Conservation (phyloP, 495 filamentous ascomycete species). For the Annulohypoxylon stygium region DNA sequence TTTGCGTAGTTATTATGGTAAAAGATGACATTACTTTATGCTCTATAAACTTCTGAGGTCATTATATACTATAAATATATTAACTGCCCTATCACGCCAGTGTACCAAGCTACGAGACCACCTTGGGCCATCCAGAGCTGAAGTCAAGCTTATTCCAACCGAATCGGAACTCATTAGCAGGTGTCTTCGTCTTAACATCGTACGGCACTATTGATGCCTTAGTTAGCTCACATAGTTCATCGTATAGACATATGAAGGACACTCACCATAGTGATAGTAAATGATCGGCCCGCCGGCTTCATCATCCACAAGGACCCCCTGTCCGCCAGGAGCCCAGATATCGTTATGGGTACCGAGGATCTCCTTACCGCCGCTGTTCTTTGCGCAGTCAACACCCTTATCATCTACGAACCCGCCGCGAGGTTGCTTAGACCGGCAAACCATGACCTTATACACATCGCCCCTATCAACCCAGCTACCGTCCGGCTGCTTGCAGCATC, state of each 20-base stretch:
- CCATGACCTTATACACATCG: constrained; percentile 73
- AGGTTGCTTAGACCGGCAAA: constrained; percentile 66
- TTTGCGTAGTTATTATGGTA: neutral
- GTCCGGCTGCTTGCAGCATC: constrained; percentile 67
- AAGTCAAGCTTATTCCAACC: constrained; percentile 75
- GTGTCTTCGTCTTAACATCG: constrained; percentile 65
- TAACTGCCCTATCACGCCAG: too few species aligned
- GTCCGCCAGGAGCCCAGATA: constrained; percentile 77
- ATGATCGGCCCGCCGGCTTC: constrained; percentile 57
- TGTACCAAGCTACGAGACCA: constrained; percentile 15
- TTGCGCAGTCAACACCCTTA: constrained; percentile 64
- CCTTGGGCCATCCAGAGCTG: constrained; percentile 72
- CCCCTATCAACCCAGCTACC: constrained; percentile 62
- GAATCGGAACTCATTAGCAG: constrained; percentile 57
- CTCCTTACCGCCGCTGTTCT: constrained; percentile 68
- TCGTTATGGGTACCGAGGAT: constrained; percentile 69
- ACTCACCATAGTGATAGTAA: constrained; percentile 73
- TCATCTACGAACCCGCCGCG: constrained; percentile 70
- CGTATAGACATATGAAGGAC: neutral
- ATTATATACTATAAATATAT: too few species aligned
- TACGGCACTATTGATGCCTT: constrained; percentile 63
- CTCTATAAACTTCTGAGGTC: too few species aligned
- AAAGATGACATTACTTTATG: neutral
- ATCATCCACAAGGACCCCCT: constrained; percentile 55
- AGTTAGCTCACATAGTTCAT: neutral